These are phyloP conservation scores for Aureobasidium mangrovei DNA, from an alignment of 2,329 filamentous ascomycete genomes.

Conservation along the genomic window DNA sequence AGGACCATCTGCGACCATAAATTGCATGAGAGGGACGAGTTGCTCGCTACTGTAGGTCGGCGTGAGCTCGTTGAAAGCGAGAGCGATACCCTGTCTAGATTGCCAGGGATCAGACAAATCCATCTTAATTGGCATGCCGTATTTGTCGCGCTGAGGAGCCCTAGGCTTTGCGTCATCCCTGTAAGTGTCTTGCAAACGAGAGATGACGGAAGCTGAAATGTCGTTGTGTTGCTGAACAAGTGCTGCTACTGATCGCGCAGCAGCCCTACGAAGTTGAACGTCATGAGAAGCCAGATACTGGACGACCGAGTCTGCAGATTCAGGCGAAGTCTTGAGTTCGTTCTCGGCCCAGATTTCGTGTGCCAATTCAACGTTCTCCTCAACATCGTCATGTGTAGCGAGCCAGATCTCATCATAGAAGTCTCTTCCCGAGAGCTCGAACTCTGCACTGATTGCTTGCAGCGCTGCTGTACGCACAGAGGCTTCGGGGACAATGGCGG, in stretches of 20 bases:
- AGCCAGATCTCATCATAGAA: conserved; percentile 92
- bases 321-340: conserved; percentile 58
- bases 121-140: conserved; percentile 86
- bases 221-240: conserved; percentile 54
- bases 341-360: conserved; percentile 94
- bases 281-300: conserved; percentile 75
- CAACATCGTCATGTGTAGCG: conserved; percentile 80
- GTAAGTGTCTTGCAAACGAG: conserved; percentile 62
- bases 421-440: conserved; percentile 79
- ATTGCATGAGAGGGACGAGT: conserved; percentile 70
- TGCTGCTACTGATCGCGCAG: conserved; percentile 72
- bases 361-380: conserved; percentile 77
- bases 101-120: conserved; percentile 89
- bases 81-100: conserved; percentile 75
- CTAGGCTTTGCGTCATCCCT: conserved; percentile 71
- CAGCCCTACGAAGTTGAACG: conserved; percentile 70
- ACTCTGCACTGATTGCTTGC: conserved; percentile 81
- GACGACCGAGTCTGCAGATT: conserved; percentile 55
- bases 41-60: conserved; percentile 57
- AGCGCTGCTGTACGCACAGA: conserved; percentile 76
- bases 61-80: conserved; percentile 77
- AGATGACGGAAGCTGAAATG: conserved; percentile 54
- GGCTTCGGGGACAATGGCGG: conserved; percentile 67
- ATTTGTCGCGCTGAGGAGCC: conserved; percentile 78
- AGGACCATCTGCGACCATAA: conserved; percentile 77